These are phyloP conservation scores for Mediolabrus comicus DNA, from an alignment of 108 stramenopile species.

Conservation along the genomic window DNA sequence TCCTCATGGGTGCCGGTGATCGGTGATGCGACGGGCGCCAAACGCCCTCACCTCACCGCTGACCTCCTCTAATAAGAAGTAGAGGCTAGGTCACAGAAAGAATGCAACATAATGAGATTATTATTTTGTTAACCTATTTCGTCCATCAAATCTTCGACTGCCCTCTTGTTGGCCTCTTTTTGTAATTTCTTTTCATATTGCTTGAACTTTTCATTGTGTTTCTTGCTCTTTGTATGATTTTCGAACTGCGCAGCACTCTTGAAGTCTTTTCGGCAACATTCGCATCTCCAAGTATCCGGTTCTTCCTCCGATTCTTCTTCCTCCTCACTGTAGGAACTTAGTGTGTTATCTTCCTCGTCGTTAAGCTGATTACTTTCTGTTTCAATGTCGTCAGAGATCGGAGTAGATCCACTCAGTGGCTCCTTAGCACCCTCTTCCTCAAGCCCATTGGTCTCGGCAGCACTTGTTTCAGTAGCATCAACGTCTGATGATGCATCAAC, in stretches of 20 bases:
- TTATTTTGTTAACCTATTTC: background rate
- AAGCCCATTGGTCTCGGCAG: background rate
- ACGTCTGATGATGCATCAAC: background rate
- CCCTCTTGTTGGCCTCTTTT: constrained; percentile 34
- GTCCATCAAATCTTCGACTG: constrained; percentile 32
- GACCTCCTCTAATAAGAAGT: too few relatives aligned
- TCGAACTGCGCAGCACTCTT: constrained; percentile 84
- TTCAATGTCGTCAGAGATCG: background rate
- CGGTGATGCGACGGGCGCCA: too few relatives aligned
- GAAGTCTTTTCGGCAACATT: constrained; percentile 82
- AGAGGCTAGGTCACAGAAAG: too few relatives aligned
- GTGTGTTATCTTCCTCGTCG: background rate
- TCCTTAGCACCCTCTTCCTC: constrained; percentile 9
- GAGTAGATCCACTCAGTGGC: background rate
- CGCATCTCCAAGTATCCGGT: constrained; percentile 81
- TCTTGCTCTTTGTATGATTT: constrained; percentile 87
- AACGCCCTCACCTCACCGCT: too few relatives aligned
- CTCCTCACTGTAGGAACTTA: constrained; percentile 23
- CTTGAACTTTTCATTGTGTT: constrained; percentile 80
- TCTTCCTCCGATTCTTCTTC: constrained; percentile 54
- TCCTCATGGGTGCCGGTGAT: too few relatives aligned
- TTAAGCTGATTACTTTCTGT: background rate
- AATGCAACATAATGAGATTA: too few relatives aligned
- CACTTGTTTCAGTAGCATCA: background rate
- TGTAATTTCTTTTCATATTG: constrained; percentile 63